phyloP scores from a whole-genome alignment of 2,329 filamentous ascomycete genomes.

The Parastagonospora avenae region DNA sequence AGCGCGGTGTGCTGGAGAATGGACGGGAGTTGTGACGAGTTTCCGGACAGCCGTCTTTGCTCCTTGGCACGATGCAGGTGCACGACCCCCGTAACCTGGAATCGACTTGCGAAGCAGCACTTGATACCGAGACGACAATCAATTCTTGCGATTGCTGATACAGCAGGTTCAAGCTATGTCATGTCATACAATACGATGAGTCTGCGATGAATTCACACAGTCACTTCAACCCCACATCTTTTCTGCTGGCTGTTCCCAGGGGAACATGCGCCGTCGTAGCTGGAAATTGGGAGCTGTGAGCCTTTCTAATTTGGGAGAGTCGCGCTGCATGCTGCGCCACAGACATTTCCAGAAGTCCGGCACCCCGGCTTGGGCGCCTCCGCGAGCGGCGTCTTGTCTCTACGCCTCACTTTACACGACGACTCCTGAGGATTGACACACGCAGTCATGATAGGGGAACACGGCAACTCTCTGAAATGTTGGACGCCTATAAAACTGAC shows the following conservation, averaged over 20 bases:
- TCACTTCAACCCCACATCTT: background rate
- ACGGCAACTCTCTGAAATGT: background rate
- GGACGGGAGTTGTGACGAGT: background rate
- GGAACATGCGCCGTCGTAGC: slow-evolving; percentile 4
- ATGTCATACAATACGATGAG: no score
- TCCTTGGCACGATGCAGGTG: no score
- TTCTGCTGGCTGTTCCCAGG: background rate
- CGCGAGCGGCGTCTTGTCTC: slow-evolving; percentile 7
- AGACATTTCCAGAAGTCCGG: slow-evolving; percentile 11
- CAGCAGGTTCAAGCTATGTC: no score
- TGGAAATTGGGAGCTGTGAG: slow-evolving; percentile 23
- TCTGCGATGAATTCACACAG: background rate
- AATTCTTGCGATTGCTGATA: no score
- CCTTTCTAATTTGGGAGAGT: slow-evolving; percentile 3
- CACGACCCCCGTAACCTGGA: no score
- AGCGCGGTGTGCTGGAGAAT: slow-evolving; percentile 9
- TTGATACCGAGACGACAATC: no score
- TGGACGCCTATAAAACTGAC: background rate
- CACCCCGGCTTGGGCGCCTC: background rate
- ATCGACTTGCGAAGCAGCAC: no score
- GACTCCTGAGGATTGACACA: background rate
- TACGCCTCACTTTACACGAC: background rate
- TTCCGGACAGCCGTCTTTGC: background rate
- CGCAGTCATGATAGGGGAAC: slow-evolving; percentile 9
- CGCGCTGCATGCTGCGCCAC: slow-evolving; percentile 11